phyloP scores from a whole-genome alignment of 331 rosid species.

The Quercus phellos region DNA sequence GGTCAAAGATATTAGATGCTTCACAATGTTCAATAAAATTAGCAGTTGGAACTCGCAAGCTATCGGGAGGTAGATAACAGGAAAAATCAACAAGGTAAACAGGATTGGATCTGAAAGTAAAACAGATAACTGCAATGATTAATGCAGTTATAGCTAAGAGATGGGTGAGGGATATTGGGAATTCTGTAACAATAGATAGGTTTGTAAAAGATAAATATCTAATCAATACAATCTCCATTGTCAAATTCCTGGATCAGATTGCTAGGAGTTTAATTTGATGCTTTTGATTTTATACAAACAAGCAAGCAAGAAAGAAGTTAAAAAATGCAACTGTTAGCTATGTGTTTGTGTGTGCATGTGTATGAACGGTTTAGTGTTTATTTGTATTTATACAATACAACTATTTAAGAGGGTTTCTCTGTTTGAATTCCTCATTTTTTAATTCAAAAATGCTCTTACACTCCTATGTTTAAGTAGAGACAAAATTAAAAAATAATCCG shows the following conservation, averaged over 20 bases:
- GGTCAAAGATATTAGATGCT: neutral
- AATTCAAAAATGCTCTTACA: rapidly evolving
- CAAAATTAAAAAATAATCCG: too few relatives aligned
- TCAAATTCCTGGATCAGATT: neutral
- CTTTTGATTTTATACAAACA: neutral
- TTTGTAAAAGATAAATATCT: neutral
- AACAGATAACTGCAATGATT: neutral
- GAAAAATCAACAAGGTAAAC: conserved; percentile 57
- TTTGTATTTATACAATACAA: too few relatives aligned
- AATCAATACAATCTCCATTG: neutral
- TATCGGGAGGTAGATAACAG: conserved; percentile 48
- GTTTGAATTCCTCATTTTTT: too few relatives aligned
- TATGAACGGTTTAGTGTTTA: too few relatives aligned
- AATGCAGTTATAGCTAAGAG: neutral
- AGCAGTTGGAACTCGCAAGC: conserved; percentile 29
- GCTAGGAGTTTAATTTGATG: neutral
- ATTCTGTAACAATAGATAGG: neutral
- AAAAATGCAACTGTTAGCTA: neutral
- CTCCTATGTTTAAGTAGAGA: too few relatives aligned
- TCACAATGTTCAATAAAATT: conserved; percentile 39
- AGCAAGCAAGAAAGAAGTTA: neutral
- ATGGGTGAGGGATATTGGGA: neutral
- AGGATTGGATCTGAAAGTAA: neutral
- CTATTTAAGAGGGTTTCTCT: too few relatives aligned
- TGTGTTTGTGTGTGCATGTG: too few relatives aligned